These are phyloP conservation scores for Triangularia setosa DNA, from an alignment of 2,329 filamentous ascomycete genomes.

Conservation along the genomic window DNA sequence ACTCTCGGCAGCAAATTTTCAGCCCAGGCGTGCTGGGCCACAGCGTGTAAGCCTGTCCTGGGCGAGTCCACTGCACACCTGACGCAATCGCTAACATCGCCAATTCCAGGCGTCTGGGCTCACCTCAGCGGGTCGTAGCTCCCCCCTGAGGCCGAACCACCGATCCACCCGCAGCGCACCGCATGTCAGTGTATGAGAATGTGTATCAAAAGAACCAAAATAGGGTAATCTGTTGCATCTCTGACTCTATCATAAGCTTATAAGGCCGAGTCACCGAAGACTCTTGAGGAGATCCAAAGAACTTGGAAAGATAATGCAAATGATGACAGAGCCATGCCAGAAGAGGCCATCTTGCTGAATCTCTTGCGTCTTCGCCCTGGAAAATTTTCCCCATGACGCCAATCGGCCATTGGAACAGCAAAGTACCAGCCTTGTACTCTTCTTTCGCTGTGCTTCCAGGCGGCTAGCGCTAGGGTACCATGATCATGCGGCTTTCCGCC, in stretches of 20 bases:
- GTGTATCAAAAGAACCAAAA: background rate
- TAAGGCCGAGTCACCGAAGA: background rate
- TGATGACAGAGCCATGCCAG: background rate
- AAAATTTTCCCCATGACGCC: background rate
- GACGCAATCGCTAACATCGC: conserved; percentile 10
- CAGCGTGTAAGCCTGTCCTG: background rate
- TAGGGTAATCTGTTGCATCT: background rate
- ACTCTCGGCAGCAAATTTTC: conserved; percentile 24
- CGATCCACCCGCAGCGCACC: background rate
- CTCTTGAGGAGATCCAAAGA: background rate
- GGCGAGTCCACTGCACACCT: conserved; percentile 2
- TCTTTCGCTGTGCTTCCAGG: background rate
- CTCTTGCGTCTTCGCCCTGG: conserved; percentile 4
- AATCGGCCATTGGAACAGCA: background rate
- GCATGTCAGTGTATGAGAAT: background rate
- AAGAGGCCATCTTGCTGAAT: background rate
- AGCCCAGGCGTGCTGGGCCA: conserved; percentile 15
- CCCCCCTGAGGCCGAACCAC: background rate
- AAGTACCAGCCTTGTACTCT: background rate
- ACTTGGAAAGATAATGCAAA: background rate
- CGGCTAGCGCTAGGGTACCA: background rate
- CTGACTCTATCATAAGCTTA: background rate
- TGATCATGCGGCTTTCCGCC: conserved; percentile 11
- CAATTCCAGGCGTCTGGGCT: background rate
- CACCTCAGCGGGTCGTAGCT: background rate